Base-by-base conservation (phyloP, 2,329 filamentous ascomycete genomes). In the Pseudodiploospora longispora region DNA sequence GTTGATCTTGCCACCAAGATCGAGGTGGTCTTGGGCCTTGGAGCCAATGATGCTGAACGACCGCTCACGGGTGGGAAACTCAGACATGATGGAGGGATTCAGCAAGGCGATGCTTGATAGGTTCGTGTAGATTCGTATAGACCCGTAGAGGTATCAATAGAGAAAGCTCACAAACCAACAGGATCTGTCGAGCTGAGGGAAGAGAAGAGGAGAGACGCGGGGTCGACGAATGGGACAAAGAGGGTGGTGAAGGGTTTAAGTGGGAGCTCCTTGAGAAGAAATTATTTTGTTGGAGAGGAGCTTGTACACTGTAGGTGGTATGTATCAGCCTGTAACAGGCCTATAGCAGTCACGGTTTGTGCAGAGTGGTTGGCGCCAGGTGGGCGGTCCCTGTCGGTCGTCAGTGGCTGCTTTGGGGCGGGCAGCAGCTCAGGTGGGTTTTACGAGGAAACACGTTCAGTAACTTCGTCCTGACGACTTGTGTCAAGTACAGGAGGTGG, bases 21-120 rank as follows among this genome's bases (percentile, higher is more conserved):
- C 79, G 65, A 95, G 82, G 71, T 95, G 89, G 67, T 94, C 87
- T 65, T 93, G 78, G 66, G 89, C 84, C 63, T 82, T 85, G 46
- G 72, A 69, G 56, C 72, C 69, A 70, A 78, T 76, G 61, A 61
- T 64, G 63, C 63, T 66, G 49, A 62, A 56, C 44, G 58, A 53
- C 41, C 58, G 60, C 42, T 59, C 58, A 48, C 59, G 61, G 48
- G 52, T 52, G 40, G 47, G 51, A 45, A 52, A 53, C 49, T 59
- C 55, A 52, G 62, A 47, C 62, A 67, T 66, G 51, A 47, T 60
- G 51, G 47, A 37, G 39, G 36, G n/a, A 30, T 9, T 34, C 9
- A 34, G 32, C 12, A 34, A 34, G 32, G 2, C 32, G 12, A 34
- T 34, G 12, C 32, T 34, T 12, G 12, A 34, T 34, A 34, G 32